Percentiles rank a stretch among this genome's conserved stretches.
Evolutionary conservation across 2,329 filamentous ascomycete species (phyloP).

Genomic region (Sordariomycetes sp.): DNA sequence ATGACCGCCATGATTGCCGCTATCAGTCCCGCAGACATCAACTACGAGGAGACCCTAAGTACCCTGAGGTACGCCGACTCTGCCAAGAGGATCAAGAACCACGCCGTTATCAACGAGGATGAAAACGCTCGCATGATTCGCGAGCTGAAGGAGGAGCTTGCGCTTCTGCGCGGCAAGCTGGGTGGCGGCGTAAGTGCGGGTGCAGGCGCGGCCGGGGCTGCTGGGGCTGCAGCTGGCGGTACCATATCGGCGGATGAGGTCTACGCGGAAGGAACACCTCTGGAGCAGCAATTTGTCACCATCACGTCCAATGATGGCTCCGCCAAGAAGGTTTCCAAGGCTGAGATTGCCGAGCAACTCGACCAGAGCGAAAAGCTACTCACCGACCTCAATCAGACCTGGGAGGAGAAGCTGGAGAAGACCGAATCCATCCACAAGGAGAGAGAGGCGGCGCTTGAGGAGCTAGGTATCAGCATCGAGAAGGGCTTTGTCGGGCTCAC

Average conservation of each 20-base stretch:
- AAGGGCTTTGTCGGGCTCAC: constrained; percentile 94
- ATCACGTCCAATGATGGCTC: constrained; percentile 79
- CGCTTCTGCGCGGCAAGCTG: constrained; percentile 77
- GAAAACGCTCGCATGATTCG: constrained; percentile 98
- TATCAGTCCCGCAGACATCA: constrained; percentile 96
- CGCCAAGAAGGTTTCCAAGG: constrained; percentile 93
- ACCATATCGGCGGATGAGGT: constrained; percentile 57
- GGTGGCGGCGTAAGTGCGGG: constrained; percentile 41
- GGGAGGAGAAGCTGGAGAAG: constrained; percentile 92
- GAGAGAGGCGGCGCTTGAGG: constrained; percentile 85
- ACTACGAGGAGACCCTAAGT: constrained; percentile 94
- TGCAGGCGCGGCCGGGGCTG: constrained; percentile 30
- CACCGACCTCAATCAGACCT: constrained; percentile 93
- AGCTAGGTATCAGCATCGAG: constrained; percentile 96
- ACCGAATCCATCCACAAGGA: constrained; percentile 98
- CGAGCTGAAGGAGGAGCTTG: constrained; percentile 90
- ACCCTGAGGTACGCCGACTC: constrained; percentile 95
- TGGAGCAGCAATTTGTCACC: constrained; percentile 93
- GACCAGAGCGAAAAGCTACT: constrained; percentile 95
- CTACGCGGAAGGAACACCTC: constrained; percentile 84
- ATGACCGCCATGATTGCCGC: constrained; percentile 99
- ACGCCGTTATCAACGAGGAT: constrained; percentile 97
- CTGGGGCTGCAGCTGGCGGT: constrained; percentile 27
- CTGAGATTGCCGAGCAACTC: constrained; percentile 93
- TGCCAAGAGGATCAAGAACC: constrained; percentile 99